Conservation (phyloP, 305 asterid species). For the Plantago lanceolata region DNA sequence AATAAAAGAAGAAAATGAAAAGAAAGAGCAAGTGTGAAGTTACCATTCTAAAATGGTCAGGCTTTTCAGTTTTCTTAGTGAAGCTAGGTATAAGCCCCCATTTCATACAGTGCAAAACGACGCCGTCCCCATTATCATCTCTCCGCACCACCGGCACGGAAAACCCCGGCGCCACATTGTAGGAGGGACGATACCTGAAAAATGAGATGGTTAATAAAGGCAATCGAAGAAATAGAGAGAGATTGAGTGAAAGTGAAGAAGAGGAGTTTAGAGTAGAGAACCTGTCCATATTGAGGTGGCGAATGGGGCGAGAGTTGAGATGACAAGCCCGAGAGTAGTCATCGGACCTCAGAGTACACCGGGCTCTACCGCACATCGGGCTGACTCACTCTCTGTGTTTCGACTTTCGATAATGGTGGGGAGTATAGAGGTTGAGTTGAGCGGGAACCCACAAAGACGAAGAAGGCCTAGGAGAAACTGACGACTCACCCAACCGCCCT, state of each 20-base stretch:
- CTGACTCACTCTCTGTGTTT: not conserved
- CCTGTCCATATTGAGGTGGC: constrained; percentile 69
- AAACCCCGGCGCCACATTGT: constrained; percentile 81
- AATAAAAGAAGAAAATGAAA: too few species aligned
- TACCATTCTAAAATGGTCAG: constrained; percentile 88
- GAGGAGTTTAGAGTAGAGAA: constrained; percentile 1
- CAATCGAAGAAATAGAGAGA: not conserved
- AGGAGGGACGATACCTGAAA: constrained; percentile 68
- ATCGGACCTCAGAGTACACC: constrained; percentile 72
- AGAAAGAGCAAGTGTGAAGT: not conserved
- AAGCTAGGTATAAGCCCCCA: constrained; percentile 95
- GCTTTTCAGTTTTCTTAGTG: constrained; percentile 68
- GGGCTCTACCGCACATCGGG: constrained; percentile 80
- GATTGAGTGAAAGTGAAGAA: not conserved
- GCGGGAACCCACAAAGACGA: too few species aligned
- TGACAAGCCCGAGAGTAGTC: constrained; percentile 60
- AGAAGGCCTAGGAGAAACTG: too few species aligned
- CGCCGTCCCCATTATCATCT: constrained; percentile 50
- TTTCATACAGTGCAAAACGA: constrained; percentile 79
- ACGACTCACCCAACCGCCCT: too few species aligned
- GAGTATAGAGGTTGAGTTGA: too few species aligned
- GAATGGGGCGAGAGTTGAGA: constrained; percentile 55
- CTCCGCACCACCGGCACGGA: constrained; percentile 75
- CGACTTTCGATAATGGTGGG: too few species aligned
- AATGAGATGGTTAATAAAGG: constrained; percentile 2